Conservation (phyloP, 1,284 basidiomycete genomes). For the Leccinum subrobustum region DNA sequence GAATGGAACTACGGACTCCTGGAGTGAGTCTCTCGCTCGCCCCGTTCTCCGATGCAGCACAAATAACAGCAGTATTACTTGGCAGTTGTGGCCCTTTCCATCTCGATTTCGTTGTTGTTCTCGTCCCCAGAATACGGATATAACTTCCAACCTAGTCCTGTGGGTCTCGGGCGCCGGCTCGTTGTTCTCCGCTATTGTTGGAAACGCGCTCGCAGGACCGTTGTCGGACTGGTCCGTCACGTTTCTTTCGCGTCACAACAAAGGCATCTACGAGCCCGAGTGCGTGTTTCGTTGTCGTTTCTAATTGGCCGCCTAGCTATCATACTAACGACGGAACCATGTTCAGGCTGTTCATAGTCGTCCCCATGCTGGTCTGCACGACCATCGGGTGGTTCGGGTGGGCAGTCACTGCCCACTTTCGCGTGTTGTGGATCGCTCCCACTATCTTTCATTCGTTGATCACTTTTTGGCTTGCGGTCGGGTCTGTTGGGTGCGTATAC, state of each 20-base stretch:
- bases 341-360: background rate
- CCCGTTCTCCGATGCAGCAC: background rate
- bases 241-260: background rate
- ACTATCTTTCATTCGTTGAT: background rate
- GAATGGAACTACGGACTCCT: background rate
- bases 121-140: background rate
- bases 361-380: background rate
- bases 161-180: background rate
- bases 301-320: background rate
- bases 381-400: slow-evolving; percentile 1
- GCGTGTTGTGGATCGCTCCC: background rate
- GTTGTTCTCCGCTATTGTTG: background rate
- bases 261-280: background rate
- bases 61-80: background rate
- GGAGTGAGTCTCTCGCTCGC: background rate
- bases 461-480: background rate
- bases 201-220: background rate
- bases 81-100: background rate
- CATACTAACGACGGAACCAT: background rate
- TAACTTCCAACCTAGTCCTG: background rate
- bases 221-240: slow-evolving; percentile 1
- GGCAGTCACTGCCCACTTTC: background rate
- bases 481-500: background rate
- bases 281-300: background rate
- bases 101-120: background rate